Conservation (phyloP, 345 rosid species). For the Ricinus communis region DNA sequence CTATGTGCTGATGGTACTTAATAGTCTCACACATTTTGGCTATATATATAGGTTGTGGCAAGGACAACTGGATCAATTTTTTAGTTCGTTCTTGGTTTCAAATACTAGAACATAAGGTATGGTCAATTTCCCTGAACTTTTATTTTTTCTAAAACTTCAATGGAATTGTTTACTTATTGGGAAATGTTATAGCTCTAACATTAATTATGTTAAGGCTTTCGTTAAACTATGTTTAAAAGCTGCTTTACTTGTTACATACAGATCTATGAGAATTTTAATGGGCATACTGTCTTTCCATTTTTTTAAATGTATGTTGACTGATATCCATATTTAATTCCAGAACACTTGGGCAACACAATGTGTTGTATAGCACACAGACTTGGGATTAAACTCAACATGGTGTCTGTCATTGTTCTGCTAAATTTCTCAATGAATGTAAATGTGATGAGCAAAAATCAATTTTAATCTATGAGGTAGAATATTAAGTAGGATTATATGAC, state of each 20-base stretch:
- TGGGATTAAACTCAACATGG: not conserved
- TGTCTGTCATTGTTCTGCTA: not conserved
- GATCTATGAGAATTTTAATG: not conserved
- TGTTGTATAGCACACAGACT: not conserved
- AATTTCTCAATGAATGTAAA: not conserved
- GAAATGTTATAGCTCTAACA: not conserved
- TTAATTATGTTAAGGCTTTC: not conserved
- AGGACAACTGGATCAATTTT: slow-evolving; percentile 44
- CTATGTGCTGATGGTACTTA: slow-evolving; percentile 1
- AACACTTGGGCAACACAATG: not conserved
- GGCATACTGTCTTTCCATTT: not conserved
- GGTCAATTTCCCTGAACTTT: slow-evolving; percentile 2
- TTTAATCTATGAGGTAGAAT: not conserved
- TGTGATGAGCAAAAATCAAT: too few relatives aligned
- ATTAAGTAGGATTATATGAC: not conserved
- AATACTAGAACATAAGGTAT: slow-evolving; percentile 54
- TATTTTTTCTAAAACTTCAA: not conserved
- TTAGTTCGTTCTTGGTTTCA: slow-evolving; percentile 46
- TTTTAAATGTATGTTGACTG: not conserved
- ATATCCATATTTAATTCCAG: not conserved
- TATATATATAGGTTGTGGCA: slow-evolving; percentile 56
- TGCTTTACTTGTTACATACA: not conserved
- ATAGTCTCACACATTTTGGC: not conserved
- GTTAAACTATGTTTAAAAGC: not conserved
- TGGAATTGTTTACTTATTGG: not conserved